phyloP scores from a whole-genome alignment of 2,329 filamentous ascomycete species.

The Alternaria conjuncta region DNA sequence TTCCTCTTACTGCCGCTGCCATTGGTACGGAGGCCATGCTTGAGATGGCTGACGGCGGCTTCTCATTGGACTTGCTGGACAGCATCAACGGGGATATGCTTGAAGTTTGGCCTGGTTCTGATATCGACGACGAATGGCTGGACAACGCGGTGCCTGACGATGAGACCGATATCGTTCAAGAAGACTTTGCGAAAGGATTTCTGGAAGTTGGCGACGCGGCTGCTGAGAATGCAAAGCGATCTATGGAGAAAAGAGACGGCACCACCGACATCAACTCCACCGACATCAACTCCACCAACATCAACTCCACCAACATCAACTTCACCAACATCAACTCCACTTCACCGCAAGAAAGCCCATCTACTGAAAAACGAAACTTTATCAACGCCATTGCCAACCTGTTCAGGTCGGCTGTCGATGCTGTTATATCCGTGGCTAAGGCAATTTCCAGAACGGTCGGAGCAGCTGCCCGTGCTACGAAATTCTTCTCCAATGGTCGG shows the following conservation, averaged over 20 bases:
- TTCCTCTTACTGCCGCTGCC: conserved; percentile 8
- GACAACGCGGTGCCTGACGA: conserved; percentile 8
- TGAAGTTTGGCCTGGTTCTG: conserved; percentile 9
- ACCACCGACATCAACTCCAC: background rate
- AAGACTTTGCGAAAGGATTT: conserved; percentile 10
- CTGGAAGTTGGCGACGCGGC: conserved; percentile 7
- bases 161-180: conserved; percentile 4
- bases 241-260: conserved; percentile 1
- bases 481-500: conserved; percentile 7
- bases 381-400: background rate
- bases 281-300: no score
- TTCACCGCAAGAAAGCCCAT: background rate
- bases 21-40: conserved; percentile 15
- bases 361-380: conserved; percentile 1
- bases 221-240: conserved; percentile 9
- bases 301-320: background rate
- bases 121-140: conserved; percentile 10
- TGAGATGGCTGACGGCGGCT: conserved; percentile 13
- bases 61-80: conserved; percentile 11
- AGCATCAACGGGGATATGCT: conserved; percentile 13
- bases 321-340: background rate
- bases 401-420: background rate
- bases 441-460: background rate
- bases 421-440: background rate
- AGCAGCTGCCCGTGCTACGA: conserved; percentile 2